phyloP scores from a whole-genome alignment of 345 rosid species.

The Aurinia saxatilis region DNA sequence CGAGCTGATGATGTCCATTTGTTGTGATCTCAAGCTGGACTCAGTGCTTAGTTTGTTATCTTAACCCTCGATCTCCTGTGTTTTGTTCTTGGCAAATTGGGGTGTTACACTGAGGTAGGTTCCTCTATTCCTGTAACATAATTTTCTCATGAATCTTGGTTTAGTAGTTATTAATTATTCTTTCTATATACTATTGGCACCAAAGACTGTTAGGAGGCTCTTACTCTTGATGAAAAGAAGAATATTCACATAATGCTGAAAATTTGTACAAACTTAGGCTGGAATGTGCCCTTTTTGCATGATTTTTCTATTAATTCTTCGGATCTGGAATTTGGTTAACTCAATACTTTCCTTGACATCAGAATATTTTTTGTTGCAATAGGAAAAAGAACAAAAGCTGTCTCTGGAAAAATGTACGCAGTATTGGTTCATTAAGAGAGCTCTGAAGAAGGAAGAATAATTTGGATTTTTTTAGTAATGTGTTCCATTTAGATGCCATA shows the following conservation, averaged over 20 bases:
- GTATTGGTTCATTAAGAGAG: slow-evolving; percentile 48
- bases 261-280: background rate
- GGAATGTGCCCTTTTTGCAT: background rate
- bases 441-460: slow-evolving; percentile 47
- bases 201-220: background rate
- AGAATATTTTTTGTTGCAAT: slow-evolving; percentile 28
- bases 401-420: slow-evolving; percentile 45
- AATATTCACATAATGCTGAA: background rate
- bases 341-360: background rate
- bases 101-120: slow-evolving; percentile 79
- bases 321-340: background rate
- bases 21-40: too few species aligned
- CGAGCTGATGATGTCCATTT: too few species aligned
- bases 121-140: too few species aligned
- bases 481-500: too few species aligned
- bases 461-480: too few species aligned
- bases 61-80: too few species aligned
- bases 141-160: slow-evolving; percentile 1
- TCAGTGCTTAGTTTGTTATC: too few species aligned
- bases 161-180: background rate
- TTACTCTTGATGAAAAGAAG: background rate
- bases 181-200: background rate
- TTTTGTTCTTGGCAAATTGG: too few species aligned
- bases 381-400: slow-evolving; percentile 66
- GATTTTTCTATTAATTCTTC: background rate